A percentile compares a stretch with the other conserved stretches of the same genome.
phyloP scores from a whole-genome alignment of 176 grass and related monocot species.

The Oryza nivara region DNA sequence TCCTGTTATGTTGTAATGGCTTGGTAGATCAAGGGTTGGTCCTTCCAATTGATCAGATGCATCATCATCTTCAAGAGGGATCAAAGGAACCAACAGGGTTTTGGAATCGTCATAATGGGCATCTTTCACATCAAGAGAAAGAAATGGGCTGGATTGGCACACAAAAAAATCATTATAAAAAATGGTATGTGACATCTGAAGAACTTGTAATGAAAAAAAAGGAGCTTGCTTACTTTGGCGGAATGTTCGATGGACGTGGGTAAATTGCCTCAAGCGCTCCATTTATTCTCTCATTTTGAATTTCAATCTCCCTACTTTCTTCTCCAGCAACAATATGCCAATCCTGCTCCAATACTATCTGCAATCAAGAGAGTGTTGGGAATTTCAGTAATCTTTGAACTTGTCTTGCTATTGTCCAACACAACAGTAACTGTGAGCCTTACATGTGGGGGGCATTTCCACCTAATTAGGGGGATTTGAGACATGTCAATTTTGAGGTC shows the following conservation, averaged over 20 bases:
- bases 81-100: conserved; percentile 70
- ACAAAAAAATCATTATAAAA: conserved; percentile 16
- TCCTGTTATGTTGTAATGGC: conserved; percentile 32
- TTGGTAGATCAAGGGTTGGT: conserved; percentile 21
- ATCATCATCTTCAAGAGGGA: conserved; percentile 88
- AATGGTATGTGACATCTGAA: conserved; percentile 27
- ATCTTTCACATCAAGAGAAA: conserved; percentile 66
- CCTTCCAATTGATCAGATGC: conserved; percentile 64
- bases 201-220: conserved; percentile 32
- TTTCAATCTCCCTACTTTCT: conserved; percentile 75
- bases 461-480: conserved; percentile 68
- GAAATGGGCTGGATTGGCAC: conserved; percentile 61
- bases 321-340: conserved; percentile 80
- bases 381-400: background rate
- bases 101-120: conserved; percentile 63
- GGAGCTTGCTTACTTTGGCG: conserved; percentile 74
- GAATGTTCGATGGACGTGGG: conserved; percentile 80
- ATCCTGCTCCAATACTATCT: conserved; percentile 70
- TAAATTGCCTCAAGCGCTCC: conserved; percentile 96
- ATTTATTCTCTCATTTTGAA: conserved; percentile 82
- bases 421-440: background rate
- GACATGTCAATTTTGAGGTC: conserved; percentile 65
- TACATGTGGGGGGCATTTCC: conserved; percentile 78
- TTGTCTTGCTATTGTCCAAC: conserved; percentile 3
- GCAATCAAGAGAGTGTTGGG: conserved; percentile 19